phyloP scores from a whole-genome alignment of 1,284 basidiomycete genomes.

The Rhodotorula sp. region DNA sequence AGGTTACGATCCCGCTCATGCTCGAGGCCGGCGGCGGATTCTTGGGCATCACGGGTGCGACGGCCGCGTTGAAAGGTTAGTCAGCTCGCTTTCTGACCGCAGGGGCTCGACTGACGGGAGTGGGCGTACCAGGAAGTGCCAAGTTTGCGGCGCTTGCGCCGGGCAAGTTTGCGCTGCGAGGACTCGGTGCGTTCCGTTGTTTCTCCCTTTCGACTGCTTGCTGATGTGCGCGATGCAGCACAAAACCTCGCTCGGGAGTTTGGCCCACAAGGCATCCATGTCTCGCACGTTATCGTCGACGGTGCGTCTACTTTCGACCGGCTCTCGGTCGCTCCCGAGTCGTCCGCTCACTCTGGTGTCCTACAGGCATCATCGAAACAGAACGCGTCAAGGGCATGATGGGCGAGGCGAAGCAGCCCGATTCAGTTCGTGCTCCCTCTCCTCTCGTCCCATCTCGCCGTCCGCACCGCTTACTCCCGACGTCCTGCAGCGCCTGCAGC shows the following conservation, averaged over 20 bases:
- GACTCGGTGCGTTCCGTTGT: constrained; percentile 25
- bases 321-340: background rate
- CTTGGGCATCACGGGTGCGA: constrained; percentile 32
- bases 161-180: constrained; percentile 34
- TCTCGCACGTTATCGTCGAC: constrained; percentile 52
- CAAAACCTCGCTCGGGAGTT: constrained; percentile 49
- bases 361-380: constrained; percentile 32
- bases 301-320: constrained; percentile 32
- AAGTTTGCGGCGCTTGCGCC: constrained; percentile 31
- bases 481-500: constrained; percentile 13
- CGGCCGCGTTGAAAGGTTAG: constrained; percentile 22
- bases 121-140: constrained; percentile 9
- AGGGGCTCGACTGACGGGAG: too few relatives aligned
- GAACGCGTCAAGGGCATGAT: constrained; percentile 19
- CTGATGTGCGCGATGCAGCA: background rate
- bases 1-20: constrained; percentile 27
- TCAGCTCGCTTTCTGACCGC: background rate
- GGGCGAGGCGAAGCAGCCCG: constrained; percentile 5
- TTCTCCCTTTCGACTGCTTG: background rate
- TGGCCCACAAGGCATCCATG: constrained; percentile 52
- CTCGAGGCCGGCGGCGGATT: constrained; percentile 24
- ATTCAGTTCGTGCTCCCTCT: background rate
- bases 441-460: too few relatives aligned
- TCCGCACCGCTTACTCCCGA: background rate
- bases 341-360: background rate